phyloP scores from a whole-genome alignment of 2,329 filamentous ascomycete genomes.

The Pezicula carpinea region DNA sequence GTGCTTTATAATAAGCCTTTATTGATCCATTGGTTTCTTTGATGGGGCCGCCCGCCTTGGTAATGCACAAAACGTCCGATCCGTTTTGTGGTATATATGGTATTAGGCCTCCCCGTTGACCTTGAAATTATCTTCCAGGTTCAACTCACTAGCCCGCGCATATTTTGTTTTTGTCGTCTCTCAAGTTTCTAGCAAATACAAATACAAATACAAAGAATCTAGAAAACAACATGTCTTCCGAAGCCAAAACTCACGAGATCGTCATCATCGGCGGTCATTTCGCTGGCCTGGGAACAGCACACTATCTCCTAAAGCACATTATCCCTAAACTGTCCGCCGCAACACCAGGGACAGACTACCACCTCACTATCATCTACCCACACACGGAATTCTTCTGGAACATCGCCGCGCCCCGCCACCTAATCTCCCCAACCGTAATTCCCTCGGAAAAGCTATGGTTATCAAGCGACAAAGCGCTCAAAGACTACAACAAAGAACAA shows the following conservation, averaged over 20 bases:
- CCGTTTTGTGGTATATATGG: too few relatives aligned
- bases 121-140: too few relatives aligned
- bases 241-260: conserved; percentile 27
- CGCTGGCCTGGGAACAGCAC: conserved; percentile 43
- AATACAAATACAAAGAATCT: too few relatives aligned
- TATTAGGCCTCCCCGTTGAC: too few relatives aligned
- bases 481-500: conserved; percentile 39
- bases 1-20: too few relatives aligned
- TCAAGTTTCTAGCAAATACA: too few relatives aligned
- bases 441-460: conserved; percentile 42
- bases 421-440: conserved; percentile 43
- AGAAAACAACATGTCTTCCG: neutral
- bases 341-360: conserved; percentile 33
- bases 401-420: conserved; percentile 46
- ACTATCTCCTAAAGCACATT: conserved; percentile 46
- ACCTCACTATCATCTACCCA: conserved; percentile 50
- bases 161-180: too few relatives aligned
- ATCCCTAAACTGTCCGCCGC: conserved; percentile 31
- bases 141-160: too few relatives aligned
- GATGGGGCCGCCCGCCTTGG: too few relatives aligned
- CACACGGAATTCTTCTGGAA: conserved; percentile 48
- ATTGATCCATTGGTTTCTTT: too few relatives aligned
- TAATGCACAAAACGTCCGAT: too few relatives aligned
- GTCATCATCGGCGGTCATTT: conserved; percentile 49
- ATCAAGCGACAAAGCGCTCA: conserved; percentile 44